Percentiles rank a stretch among this genome's conserved stretches.
Conservation (phyloP, 768 basidiomycete genomes). For the Dacryopinax primogenitus region DNA sequence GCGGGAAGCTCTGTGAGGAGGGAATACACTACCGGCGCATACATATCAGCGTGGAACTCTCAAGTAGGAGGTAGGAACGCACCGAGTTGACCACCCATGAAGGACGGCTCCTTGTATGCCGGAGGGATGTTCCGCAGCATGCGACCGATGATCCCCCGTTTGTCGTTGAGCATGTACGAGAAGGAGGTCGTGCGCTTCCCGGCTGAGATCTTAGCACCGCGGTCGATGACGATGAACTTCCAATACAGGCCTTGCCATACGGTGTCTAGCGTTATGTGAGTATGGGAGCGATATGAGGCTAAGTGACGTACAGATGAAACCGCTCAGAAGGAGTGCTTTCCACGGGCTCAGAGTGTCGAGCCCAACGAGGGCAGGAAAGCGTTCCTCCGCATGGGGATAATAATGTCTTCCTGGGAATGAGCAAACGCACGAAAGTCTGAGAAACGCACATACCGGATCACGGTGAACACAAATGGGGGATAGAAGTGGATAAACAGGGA, state of each 20-base stretch:
- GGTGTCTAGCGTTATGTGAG: slow-evolving; percentile 43
- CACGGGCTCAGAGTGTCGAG: slow-evolving; percentile 59
- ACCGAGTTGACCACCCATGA: slow-evolving; percentile 80
- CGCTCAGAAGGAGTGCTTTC: slow-evolving; percentile 62
- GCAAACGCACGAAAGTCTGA: neutral
- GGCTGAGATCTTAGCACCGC: slow-evolving; percentile 78
- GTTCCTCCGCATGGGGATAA: slow-evolving; percentile 61
- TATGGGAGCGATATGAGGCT: neutral
- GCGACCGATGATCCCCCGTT: slow-evolving; percentile 69
- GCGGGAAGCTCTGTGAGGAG: slow-evolving; percentile 78
- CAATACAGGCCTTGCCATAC: slow-evolving; percentile 91
- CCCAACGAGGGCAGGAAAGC: slow-evolving; percentile 73
- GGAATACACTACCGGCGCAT: slow-evolving; percentile 49
- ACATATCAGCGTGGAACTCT: slow-evolving; percentile 2
- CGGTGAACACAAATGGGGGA: slow-evolving; percentile 77
- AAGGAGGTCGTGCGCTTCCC: slow-evolving; percentile 86
- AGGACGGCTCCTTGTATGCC: slow-evolving; percentile 50
- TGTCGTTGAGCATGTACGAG: slow-evolving; percentile 76
- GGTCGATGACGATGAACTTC: slow-evolving; percentile 87
- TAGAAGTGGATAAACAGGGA: slow-evolving; percentile 93
- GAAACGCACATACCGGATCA: slow-evolving; percentile 49
- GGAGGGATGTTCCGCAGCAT: slow-evolving; percentile 47
- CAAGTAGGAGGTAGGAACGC: slow-evolving; percentile 22
- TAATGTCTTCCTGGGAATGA: slow-evolving; percentile 50
- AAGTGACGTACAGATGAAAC: slow-evolving; percentile 60